phyloP scores from a whole-genome alignment of 345 rosid genomes.

The Gossypium longicalyx region DNA sequence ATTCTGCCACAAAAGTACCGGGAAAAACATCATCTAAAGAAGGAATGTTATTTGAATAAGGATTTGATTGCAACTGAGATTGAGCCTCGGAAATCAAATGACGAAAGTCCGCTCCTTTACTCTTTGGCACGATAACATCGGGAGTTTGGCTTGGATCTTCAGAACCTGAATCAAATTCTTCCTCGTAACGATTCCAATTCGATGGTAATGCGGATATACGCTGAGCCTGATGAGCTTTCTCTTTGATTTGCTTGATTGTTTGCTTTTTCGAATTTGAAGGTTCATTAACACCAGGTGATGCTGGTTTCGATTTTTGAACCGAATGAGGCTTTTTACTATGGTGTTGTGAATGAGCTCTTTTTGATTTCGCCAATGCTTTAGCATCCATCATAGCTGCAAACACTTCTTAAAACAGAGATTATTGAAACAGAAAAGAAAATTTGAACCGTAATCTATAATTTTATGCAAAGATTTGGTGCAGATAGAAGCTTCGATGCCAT shows the following conservation, averaged over 20 bases:
- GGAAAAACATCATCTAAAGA: constrained; percentile 54
- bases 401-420: background rate
- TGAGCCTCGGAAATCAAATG: constrained; percentile 68
- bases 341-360: constrained; percentile 81
- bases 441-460: background rate
- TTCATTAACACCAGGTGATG: constrained; percentile 14
- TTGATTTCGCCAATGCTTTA: constrained; percentile 75
- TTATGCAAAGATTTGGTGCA: background rate
- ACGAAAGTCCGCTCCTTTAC: constrained; percentile 76
- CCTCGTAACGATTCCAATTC: constrained; percentile 75
- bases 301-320: constrained; percentile 36
- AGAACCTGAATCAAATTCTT: constrained; percentile 32
- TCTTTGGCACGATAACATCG: constrained; percentile 51
- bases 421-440: background rate
- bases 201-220: constrained; percentile 49
- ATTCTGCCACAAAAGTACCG: constrained; percentile 30
- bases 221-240: constrained; percentile 30
- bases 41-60: constrained; percentile 29
- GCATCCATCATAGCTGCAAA: constrained; percentile 46
- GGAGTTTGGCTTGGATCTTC: constrained; percentile 22
- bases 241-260: constrained; percentile 36
- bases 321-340: constrained; percentile 52
- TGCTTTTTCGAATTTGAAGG: constrained; percentile 29
- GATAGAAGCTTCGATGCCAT: background rate
- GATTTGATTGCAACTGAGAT: constrained; percentile 43